Conservation (phyloP, 2,329 filamentous ascomycete species). For the Hypoxylon sp. region DNA sequence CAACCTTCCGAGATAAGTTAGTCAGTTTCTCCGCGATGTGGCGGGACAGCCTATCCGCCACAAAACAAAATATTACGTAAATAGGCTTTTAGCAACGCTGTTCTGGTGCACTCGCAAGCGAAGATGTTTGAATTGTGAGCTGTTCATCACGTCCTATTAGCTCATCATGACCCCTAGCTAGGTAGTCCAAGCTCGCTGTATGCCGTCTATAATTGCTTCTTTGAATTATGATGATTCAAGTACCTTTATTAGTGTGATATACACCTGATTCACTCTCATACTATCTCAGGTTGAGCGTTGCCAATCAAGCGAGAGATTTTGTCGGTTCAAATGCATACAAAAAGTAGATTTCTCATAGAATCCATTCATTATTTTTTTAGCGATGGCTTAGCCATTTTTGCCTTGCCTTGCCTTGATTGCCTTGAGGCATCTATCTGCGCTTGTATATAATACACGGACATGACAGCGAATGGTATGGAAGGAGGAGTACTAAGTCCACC, state of each 20-base stretch:
- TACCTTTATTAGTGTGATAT: not conserved
- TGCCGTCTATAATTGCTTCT: not conserved
- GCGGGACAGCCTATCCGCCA: not conserved
- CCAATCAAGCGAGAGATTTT: not conserved
- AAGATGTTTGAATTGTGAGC: not conserved
- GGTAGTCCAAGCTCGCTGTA: not conserved
- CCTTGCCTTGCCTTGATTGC: slow-evolving; percentile 40
- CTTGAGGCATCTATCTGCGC: slow-evolving; percentile 52
- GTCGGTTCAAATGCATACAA: not conserved
- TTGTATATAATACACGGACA: slow-evolving; percentile 51
- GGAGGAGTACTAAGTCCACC: slow-evolving; percentile 27
- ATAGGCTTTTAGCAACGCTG: not conserved
- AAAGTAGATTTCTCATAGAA: slow-evolving; percentile 8
- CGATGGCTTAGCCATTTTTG: slow-evolving; percentile 39
- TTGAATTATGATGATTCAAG: not conserved
- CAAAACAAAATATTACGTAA: not conserved
- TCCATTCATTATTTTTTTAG: slow-evolving; percentile 48
- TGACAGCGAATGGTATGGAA: slow-evolving; percentile 40
- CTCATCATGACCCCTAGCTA: too few relatives aligned
- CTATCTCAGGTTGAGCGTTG: not conserved
- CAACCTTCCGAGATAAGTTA: too few relatives aligned
- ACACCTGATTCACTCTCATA: not conserved
- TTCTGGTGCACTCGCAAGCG: not conserved
- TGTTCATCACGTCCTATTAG: not conserved
- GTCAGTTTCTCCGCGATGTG: not conserved